These are phyloP conservation scores for Phytophthora hibernalis DNA, from an alignment of 352 stramenopile species.

Conservation along the genomic window DNA sequence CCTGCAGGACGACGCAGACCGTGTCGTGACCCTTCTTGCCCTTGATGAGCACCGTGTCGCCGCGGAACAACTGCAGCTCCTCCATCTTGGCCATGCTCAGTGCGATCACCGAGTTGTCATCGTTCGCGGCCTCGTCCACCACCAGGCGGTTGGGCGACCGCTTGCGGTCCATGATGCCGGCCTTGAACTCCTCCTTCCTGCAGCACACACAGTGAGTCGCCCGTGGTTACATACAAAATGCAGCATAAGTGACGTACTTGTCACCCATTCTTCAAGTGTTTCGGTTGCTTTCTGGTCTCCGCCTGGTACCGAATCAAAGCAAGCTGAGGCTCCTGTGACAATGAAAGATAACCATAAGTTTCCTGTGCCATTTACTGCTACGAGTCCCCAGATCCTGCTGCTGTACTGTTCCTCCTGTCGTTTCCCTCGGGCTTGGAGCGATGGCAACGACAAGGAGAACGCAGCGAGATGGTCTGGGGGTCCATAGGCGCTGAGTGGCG, in stretches of 20 bases:
- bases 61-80: slow-evolving; percentile 98
- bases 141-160: slow-evolving; percentile 98
- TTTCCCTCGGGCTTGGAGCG: background rate
- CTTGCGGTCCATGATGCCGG: slow-evolving; percentile 93
- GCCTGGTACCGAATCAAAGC: slow-evolving; percentile 23
- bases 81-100: slow-evolving; percentile 97
- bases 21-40: slow-evolving; percentile 99
- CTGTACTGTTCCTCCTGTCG: background rate
- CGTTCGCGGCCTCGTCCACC: slow-evolving; percentile 97
- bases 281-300: slow-evolving; percentile 19
- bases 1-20: slow-evolving; percentile 97
- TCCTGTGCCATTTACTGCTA: background rate
- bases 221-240: too few relatives aligned
- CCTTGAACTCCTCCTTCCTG: slow-evolving; percentile 86
- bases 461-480: background rate
- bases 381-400: background rate
- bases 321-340: slow-evolving; percentile 15
- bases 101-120: slow-evolving; percentile 98
- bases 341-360: slow-evolving; percentile 6
- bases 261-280: slow-evolving; percentile 33
- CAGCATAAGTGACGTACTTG: slow-evolving; percentile 28
- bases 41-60: slow-evolving; percentile 99
- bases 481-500: background rate
- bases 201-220: background rate
- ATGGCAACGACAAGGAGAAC: slow-evolving; percentile 2